These are phyloP conservation scores for Galerina marginata DNA, from an alignment of 768 basidiomycete species.

Conservation along the genomic window DNA sequence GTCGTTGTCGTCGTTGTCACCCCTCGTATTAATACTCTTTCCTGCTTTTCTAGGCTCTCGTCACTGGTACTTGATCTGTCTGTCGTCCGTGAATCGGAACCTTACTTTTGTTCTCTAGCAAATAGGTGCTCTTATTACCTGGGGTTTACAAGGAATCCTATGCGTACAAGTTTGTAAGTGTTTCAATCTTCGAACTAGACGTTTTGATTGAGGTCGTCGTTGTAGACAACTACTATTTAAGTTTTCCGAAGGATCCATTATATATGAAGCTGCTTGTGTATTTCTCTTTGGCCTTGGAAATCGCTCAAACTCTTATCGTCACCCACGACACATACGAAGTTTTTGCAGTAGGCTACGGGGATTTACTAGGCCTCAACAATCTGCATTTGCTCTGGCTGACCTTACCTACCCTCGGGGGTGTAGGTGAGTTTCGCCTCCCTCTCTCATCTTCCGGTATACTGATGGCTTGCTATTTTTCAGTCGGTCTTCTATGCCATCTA, in stretches of 20 bases:
- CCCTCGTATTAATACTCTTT: background rate
- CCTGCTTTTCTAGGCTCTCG: constrained; percentile 8
- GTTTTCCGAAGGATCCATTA: constrained; percentile 34
- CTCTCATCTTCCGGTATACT: constrained; percentile 6
- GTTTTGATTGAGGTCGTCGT: background rate
- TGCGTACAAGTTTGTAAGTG: constrained; percentile 39
- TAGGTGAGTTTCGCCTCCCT: constrained; percentile 23
- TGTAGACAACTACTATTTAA: constrained; percentile 36
- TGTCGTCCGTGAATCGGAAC: background rate
- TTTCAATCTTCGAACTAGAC: background rate
- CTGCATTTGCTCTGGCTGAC: constrained; percentile 35
- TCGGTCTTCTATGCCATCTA: constrained; percentile 32
- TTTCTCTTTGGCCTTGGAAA: constrained; percentile 28
- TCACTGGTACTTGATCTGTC: constrained; percentile 14
- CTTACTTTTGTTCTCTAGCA: constrained; percentile 18
- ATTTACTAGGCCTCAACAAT: constrained; percentile 24
- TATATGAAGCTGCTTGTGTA: constrained; percentile 34
- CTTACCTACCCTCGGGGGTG: constrained; percentile 32
- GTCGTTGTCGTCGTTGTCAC: background rate
- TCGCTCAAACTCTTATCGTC: constrained; percentile 34
- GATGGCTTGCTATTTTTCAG: constrained; percentile 11
- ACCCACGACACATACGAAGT: constrained; percentile 31
- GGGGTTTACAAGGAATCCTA: constrained; percentile 35
- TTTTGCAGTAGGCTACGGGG: constrained; percentile 32
- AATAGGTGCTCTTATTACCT: constrained; percentile 32